A percentile compares a stretch with the other conserved stretches of the same genome.
phyloP scores from a whole-genome alignment of 2,329 filamentous ascomycete species.

The Trichoderma polysporum region DNA sequence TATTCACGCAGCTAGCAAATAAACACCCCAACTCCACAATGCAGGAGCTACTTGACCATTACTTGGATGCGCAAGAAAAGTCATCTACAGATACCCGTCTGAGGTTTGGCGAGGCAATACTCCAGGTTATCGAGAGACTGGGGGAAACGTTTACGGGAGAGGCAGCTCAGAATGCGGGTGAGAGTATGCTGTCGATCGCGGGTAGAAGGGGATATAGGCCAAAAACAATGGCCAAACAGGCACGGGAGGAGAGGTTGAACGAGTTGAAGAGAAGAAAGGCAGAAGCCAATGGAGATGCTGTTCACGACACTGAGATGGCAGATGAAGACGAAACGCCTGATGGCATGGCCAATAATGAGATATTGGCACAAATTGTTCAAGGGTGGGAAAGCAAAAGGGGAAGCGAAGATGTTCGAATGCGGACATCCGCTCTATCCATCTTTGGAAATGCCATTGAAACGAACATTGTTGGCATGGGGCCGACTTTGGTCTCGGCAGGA shows the following conservation, averaged over 20 bases:
- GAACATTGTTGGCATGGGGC: conserved; percentile 56
- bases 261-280: conserved; percentile 49
- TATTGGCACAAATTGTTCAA: conserved; percentile 58
- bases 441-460: conserved; percentile 60
- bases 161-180: conserved; percentile 50
- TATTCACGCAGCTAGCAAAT: conserved; percentile 61
- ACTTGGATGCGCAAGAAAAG: conserved; percentile 63
- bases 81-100: conserved; percentile 61
- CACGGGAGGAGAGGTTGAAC: conserved; percentile 48
- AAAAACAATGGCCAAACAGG: conserved; percentile 58
- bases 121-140: conserved; percentile 63
- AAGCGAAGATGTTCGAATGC: conserved; percentile 67
- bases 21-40: conserved; percentile 62
- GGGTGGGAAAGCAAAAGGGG: conserved; percentile 68
- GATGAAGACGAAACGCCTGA: conserved; percentile 50
- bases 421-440: conserved; percentile 67
- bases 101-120: conserved; percentile 65
- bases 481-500: conserved; percentile 52
- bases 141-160: conserved; percentile 57
- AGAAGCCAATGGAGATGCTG: conserved; percentile 38
- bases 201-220: conserved; percentile 61
- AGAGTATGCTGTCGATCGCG: conserved; percentile 62
- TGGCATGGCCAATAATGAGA: conserved; percentile 48
- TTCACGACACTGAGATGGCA: conserved; percentile 40
- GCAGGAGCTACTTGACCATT: conserved; percentile 64